Evolutionary conservation across 306 rosid genomes (phyloP).

Genomic region (Lotus japonicus): DNA sequence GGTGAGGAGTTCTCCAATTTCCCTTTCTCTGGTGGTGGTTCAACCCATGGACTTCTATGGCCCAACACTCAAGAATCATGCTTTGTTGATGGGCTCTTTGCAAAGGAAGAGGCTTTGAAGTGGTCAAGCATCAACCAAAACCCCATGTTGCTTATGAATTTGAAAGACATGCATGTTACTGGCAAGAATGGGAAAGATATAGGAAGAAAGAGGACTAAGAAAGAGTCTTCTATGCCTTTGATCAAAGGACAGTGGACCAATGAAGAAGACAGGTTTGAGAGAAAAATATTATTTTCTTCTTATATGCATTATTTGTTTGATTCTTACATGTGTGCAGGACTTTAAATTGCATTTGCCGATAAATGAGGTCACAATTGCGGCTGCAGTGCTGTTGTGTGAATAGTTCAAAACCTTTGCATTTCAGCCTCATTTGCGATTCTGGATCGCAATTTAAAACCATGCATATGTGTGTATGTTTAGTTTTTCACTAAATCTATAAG

Average conservation of each 20-base stretch:
- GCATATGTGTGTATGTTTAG: too few relatives aligned
- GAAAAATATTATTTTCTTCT: not conserved
- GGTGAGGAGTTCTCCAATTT: not conserved
- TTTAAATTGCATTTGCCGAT: too few relatives aligned
- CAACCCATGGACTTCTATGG: conserved; percentile 14
- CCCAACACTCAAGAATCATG: conserved; percentile 13
- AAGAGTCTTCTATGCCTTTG: conserved; percentile 22
- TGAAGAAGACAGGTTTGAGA: conserved; percentile 73
- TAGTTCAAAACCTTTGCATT: not conserved
- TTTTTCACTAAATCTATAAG: too few relatives aligned
- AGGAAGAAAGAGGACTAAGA: conserved; percentile 38
- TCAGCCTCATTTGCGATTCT: not conserved
- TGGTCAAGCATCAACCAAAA: conserved; percentile 20
- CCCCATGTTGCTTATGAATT: conserved; percentile 2
- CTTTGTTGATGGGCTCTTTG: conserved; percentile 13
- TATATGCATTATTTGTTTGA: too few relatives aligned
- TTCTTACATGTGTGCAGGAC: too few relatives aligned
- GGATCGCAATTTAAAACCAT: too few relatives aligned
- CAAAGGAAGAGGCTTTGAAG: conserved; percentile 26
- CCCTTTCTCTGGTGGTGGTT: conserved; percentile 4
- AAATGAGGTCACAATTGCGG: too few relatives aligned
- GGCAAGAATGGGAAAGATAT: conserved; percentile 12
- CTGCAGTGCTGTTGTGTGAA: too few relatives aligned
- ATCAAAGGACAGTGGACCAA: conserved; percentile 90
- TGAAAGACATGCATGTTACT: not conserved